A percentile compares a stretch with the other conserved stretches of the same genome.
Evolutionary conservation across 441 rosid species (phyloP).

Genomic region (Brassica balearica): DNA sequence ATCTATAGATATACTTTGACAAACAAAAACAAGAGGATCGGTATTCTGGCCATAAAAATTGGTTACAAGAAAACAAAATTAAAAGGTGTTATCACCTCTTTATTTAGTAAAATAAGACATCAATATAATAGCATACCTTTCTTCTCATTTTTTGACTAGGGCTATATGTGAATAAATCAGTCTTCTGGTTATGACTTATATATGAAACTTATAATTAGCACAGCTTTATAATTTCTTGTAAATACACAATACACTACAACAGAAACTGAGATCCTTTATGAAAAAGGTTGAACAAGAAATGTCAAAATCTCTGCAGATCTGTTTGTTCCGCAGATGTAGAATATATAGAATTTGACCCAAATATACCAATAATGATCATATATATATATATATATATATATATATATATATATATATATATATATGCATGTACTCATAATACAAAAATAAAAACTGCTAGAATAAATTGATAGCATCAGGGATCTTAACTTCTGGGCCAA

Average conservation of each 20-base stretch:
- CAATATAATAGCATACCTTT: no score
- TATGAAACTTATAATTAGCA: not conserved
- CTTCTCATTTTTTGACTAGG: not conserved
- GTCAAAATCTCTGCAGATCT: slow-evolving; percentile 17
- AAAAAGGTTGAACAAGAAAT: slow-evolving; percentile 20
- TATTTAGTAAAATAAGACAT: no score
- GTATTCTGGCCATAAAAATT: not conserved
- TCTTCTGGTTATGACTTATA: not conserved
- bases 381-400: not conserved
- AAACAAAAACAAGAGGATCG: not conserved
- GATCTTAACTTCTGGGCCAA: slow-evolving; percentile 38
- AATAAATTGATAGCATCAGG: slow-evolving; percentile 17
- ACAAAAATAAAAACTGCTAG: slow-evolving; percentile 7
- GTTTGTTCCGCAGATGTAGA: slow-evolving; percentile 2
- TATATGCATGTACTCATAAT: slow-evolving; percentile 15
- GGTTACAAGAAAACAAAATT: not conserved
- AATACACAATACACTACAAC: not conserved
- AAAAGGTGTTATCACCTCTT: no score
- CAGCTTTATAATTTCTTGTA: not conserved
- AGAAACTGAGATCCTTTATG: not conserved
- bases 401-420: not conserved
- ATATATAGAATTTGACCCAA: slow-evolving; percentile 33
- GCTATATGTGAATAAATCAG: not conserved
- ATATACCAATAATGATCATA: not conserved
- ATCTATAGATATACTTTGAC: not conserved